Percentiles rank a stretch among this genome's conserved stretches.
phyloP scores from a whole-genome alignment of 805 yeast genomes.

The Metschnikowia continentalis region DNA sequence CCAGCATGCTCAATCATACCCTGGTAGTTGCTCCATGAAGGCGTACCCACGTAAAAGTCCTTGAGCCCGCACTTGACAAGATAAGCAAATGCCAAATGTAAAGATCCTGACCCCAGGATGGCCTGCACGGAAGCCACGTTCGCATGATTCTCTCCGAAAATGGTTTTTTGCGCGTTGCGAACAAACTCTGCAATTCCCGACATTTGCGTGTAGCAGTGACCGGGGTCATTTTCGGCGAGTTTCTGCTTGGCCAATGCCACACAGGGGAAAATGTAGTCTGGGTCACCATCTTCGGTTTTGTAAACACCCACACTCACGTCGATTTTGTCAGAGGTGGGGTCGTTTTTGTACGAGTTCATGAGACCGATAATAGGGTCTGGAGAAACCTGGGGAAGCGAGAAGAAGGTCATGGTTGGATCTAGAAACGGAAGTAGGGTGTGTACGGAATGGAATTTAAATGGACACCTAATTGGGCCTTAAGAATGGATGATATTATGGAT shows the following conservation, averaged over 20 bases:
- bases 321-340: constrained; percentile 30
- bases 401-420: constrained; percentile 4
- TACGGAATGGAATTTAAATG: too few species aligned
- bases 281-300: constrained; percentile 35
- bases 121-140: constrained; percentile 36
- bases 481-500: not conserved
- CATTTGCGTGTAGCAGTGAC: constrained; percentile 43
- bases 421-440: too few species aligned
- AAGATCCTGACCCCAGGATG: constrained; percentile 41
- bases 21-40: constrained; percentile 39
- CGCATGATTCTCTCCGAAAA: constrained; percentile 32
- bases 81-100: constrained; percentile 35
- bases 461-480: too few species aligned
- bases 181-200: constrained; percentile 38
- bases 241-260: constrained; percentile 33
- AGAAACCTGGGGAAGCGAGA: constrained; percentile 8
- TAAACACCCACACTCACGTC: constrained; percentile 46
- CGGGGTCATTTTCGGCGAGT: constrained; percentile 33
- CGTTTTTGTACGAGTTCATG: constrained; percentile 18
- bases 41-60: constrained; percentile 33
- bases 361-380: constrained; percentile 18
- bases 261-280: constrained; percentile 33
- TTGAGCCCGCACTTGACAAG: constrained; percentile 16
- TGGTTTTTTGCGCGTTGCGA: constrained; percentile 29
- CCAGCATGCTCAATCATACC: constrained; percentile 33